Evolutionary conservation across 148 eudicot genomes (phyloP).

Genomic region (Fagopyrum homotropicum): DNA sequence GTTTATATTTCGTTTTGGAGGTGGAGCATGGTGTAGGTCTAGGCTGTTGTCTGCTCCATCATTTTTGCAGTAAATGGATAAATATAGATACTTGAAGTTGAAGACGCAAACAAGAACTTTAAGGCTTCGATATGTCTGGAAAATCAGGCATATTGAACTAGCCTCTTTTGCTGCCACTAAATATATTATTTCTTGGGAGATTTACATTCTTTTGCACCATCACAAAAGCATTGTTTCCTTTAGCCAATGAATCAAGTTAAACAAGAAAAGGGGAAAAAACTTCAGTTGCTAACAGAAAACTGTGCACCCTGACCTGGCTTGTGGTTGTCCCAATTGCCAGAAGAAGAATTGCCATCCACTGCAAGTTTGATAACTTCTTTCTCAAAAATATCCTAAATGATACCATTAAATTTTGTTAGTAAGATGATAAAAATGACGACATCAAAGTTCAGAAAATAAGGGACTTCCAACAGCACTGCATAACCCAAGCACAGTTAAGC

Average conservation of each 20-base stretch:
- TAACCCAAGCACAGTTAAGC: not conserved
- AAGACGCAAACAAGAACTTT: too few species aligned
- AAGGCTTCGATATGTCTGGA: too few species aligned
- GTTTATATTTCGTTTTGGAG: too few species aligned
- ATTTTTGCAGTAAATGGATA: too few species aligned
- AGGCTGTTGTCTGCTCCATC: too few species aligned
- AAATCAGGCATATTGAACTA: too few species aligned
- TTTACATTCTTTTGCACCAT: not conserved
- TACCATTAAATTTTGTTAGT: not conserved
- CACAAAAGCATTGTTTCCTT: not conserved
- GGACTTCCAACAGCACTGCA: not conserved
- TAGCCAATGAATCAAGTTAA: not conserved
- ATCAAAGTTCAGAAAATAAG: too few species aligned
- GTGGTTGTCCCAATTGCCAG: slow-evolving; percentile 94
- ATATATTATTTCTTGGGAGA: not conserved
- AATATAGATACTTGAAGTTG: too few species aligned
- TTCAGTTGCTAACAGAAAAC: slow-evolving; percentile 3
- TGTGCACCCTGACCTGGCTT: slow-evolving; percentile 60
- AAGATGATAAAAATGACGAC: not conserved
- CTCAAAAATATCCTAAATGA: slow-evolving; percentile 60
- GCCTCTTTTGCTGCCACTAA: too few species aligned
- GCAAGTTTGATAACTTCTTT: slow-evolving; percentile 82
- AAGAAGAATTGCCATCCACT: slow-evolving; percentile 84
- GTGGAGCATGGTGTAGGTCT: too few species aligned
- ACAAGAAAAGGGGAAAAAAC: too few species aligned